Percentiles rank a stretch among this genome's conserved stretches.
Evolutionary conservation across 192 early-diverging fungal genomes (phyloP).

Genomic region (Podila epicladia): DNA sequence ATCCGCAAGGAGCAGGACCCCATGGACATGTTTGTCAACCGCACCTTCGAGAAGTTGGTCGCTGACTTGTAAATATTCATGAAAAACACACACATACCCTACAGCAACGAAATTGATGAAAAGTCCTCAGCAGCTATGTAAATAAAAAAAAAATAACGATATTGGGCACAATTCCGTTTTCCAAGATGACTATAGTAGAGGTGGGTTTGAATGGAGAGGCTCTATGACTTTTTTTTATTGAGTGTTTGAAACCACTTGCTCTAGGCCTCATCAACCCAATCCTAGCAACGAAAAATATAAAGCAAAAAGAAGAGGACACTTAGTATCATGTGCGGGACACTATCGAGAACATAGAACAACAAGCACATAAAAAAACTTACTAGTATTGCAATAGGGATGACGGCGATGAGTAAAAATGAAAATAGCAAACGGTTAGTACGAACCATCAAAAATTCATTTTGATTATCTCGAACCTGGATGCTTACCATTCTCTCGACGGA

Average conservation of each 20-base stretch:
- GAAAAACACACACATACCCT: not conserved
- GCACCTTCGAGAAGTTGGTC: constrained; percentile 9
- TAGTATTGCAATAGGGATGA: not conserved
- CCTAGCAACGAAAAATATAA: not conserved
- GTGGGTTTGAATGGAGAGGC: not conserved
- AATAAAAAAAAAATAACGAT: not conserved
- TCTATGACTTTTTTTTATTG: not conserved
- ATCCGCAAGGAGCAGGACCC: constrained; percentile 50
- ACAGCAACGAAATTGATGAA: too few species aligned
- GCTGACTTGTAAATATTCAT: not conserved
- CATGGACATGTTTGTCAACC: constrained; percentile 42
- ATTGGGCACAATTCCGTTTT: not conserved
- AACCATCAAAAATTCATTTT: too few species aligned
- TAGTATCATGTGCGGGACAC: not conserved
- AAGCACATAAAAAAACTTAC: not conserved
- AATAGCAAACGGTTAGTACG: not conserved
- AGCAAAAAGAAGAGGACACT: not conserved
- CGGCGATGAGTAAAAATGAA: not conserved
- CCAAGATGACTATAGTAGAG: not conserved
- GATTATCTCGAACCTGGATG: not conserved
- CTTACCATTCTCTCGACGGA: constrained; percentile 77
- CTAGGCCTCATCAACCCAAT: constrained; percentile 28
- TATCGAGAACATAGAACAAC: too few species aligned
- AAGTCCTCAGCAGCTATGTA: too few species aligned
- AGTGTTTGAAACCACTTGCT: not conserved